These are phyloP conservation scores for Volvox africanus DNA, from an alignment of 139 green algal species.

Conservation along the genomic window DNA sequence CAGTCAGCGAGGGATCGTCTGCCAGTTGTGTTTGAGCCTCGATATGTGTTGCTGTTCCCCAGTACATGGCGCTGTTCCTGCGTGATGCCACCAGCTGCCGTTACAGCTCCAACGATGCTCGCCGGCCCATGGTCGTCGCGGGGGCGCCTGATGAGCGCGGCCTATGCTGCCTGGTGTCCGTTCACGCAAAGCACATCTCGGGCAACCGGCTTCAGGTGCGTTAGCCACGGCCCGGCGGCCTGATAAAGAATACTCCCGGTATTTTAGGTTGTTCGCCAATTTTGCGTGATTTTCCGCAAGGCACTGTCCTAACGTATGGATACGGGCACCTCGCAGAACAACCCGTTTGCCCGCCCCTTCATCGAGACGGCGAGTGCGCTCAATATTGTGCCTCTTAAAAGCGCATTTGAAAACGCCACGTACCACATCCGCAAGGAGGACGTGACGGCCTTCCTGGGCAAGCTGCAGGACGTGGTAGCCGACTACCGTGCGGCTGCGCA, in stretches of 20 bases:
- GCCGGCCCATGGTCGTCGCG: conserved; percentile 51
- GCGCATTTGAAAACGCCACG: conserved; percentile 53
- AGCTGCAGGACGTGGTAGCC: conserved; percentile 35
- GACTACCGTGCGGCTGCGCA: conserved; percentile 13
- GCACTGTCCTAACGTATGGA: neutral
- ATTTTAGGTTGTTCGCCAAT: neutral
- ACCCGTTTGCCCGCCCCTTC: conserved; percentile 55
- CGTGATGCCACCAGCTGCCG: conserved; percentile 45
- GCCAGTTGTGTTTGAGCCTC: too few relatives aligned
- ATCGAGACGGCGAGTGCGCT: conserved; percentile 44
- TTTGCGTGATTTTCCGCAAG: neutral
- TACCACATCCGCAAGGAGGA: conserved; percentile 47
- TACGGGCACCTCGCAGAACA: conserved; percentile 45
- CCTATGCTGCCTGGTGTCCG: conserved; percentile 56
- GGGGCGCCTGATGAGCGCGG: conserved; percentile 51
- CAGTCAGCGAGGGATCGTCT: too few relatives aligned
- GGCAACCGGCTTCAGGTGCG: conserved; percentile 54
- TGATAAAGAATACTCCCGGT: too few relatives aligned
- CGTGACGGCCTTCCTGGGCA: conserved; percentile 13
- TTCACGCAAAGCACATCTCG: conserved; percentile 52
- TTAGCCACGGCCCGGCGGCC: too few relatives aligned
- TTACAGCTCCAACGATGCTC: conserved; percentile 11
- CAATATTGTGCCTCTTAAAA: neutral
- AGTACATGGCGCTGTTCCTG: conserved; percentile 52
- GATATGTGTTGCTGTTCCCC: neutral